Evolutionary conservation across 192 early-diverging fungal genomes (phyloP), one percentile per base, ranked within the genome.

Genomic region (Gryganskiella cystojenkinii): DNA sequence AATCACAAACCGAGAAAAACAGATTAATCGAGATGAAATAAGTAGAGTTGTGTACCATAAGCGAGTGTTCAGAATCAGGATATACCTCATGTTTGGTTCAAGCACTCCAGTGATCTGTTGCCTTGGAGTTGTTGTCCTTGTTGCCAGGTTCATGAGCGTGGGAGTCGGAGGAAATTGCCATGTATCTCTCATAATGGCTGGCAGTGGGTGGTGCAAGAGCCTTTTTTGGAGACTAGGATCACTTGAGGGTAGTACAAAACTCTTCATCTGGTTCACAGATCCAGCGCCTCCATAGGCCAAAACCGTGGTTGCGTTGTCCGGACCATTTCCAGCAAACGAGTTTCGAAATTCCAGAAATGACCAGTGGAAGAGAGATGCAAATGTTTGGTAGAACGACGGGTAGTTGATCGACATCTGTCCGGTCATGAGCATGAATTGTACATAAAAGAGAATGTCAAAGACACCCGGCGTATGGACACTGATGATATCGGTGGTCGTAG

Each of bases 361-460:
- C 85, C 85, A 86, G 13, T 81, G 78, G 45, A 86, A 86, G 42
- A 84, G 71, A 0, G 82, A 78, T 0, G 80, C 81, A 56, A 86
- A 86, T 2, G 82, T 75, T 3, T 69, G 49, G 47, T 86, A 84
- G 53, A 84, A 86, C 7, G 64, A 56, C 11, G 85, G 85, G 40
- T 86, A 86, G 50, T 80, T 69, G 57, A 86, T 19, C 35, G 75
- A 80, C 33, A 86, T 72, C 52, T 82, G 82, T 2, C 82, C 83
- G 1, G 72, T 74, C 45, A 75, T 68, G 15, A 86, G 69, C 52
- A 84, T 79, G 55, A 86, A 86, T 59, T 86, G 85, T 7, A 81
- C 60, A 35, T 86, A 86, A 56, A 70, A 81, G n/a, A 86, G 35
- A 11, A 86, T 51, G 70, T 86, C 85, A 47, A 86, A 86, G 50